Conservation (phyloP, 331 rosid genomes). For the Dryas integrifolia region DNA sequence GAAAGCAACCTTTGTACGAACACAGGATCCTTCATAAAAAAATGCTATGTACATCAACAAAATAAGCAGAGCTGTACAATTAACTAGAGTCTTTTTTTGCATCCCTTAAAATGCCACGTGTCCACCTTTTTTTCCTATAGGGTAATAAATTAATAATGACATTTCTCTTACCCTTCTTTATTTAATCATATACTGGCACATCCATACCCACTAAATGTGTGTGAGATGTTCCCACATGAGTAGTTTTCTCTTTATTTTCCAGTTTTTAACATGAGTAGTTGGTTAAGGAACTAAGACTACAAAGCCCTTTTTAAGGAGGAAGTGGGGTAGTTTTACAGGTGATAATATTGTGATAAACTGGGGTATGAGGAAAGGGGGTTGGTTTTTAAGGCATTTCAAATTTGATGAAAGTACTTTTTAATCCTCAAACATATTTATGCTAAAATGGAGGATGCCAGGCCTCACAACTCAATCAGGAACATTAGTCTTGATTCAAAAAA, state of each 20-base stretch:
- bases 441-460: background rate
- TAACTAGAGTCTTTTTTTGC: background rate
- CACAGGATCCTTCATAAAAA: background rate
- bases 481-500: background rate
- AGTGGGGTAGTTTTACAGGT: background rate
- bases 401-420: background rate
- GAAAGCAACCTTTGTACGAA: background rate
- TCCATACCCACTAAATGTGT: background rate
- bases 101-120: background rate
- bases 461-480: constrained; percentile 6
- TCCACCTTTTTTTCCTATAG: background rate
- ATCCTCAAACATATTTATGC: background rate
- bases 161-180: background rate
- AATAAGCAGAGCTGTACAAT: constrained; percentile 1
- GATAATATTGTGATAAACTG: background rate
- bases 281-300: background rate
- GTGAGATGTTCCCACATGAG: background rate
- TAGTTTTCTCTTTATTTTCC: too few relatives aligned
- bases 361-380: background rate
- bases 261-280: background rate
- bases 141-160: background rate
- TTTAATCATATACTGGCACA: background rate
- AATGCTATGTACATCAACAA: background rate
- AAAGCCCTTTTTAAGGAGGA: background rate
- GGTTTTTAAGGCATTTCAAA: background rate